phyloP scores from a whole-genome alignment of 345 rosid genomes.

The Fremontodendron californicum region DNA sequence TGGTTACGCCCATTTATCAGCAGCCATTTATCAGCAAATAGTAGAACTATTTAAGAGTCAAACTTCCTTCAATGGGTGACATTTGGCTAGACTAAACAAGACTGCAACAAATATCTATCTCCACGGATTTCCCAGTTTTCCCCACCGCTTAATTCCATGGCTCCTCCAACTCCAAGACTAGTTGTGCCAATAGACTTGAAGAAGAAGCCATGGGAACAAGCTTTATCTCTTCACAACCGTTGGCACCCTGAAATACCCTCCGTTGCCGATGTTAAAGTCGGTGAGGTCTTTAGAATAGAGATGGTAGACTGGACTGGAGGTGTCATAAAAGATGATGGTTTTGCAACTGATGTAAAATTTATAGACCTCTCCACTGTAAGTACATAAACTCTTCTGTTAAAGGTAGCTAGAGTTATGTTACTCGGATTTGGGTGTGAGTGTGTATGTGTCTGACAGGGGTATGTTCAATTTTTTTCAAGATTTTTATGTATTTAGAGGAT shows the following conservation, averaged over 20 bases:
- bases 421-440: too few species aligned
- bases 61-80: background rate
- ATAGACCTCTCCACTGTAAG: constrained; percentile 56
- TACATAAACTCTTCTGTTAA: background rate
- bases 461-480: too few species aligned
- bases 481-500: too few species aligned
- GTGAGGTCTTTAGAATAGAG: constrained; percentile 59
- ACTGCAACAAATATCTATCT: background rate
- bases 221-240: constrained; percentile 59
- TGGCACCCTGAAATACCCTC: constrained; percentile 78
- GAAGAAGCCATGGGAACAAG: constrained; percentile 71
- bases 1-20: background rate
- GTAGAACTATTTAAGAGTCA: background rate
- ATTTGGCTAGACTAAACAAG: constrained; percentile 2
- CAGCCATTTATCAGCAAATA: constrained; percentile 22
- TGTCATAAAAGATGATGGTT: constrained; percentile 51
- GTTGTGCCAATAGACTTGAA: constrained; percentile 59
- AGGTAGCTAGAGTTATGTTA: background rate
- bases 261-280: constrained; percentile 36
- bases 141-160: constrained; percentile 33
- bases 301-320: constrained; percentile 78
- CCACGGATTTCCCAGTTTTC: background rate
- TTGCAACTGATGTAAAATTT: constrained; percentile 50
- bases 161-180: constrained; percentile 50
- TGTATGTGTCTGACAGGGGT: too few species aligned